Base-by-base conservation (phyloP, 768 basidiomycete genomes). In the Podaxis carcinomalis region DNA sequence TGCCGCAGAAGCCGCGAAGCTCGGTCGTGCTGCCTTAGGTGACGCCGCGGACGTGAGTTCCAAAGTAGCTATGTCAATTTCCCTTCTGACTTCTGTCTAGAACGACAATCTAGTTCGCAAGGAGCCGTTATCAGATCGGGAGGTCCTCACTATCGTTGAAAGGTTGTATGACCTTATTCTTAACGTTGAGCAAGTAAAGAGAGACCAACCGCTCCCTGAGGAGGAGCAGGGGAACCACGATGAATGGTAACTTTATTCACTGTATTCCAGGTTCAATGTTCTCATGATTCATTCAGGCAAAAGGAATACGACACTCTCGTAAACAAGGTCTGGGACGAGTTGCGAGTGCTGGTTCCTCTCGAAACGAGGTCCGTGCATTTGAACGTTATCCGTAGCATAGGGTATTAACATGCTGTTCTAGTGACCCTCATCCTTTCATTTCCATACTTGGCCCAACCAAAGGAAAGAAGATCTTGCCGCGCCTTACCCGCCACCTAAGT, bases 341-440 rank as follows among this genome's bases (percentile, higher is more conserved):
- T 96, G 27, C 80, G 87, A 66, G 92, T 98, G n/a, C 88, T 92
- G 79, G 87, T 92, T 4, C 93, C 94, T 42, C 82, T 98, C 16
- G 95, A 95, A 70, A 90, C 91, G n/a, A 95, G 94, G 95, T 93
- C 63, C 40, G 78, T 64, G 44, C n/a, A 49, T 19, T 52, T 21
- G 21, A 36, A 27, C 39, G 40, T 23, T 64, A 40, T 14, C 11
- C 11, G 19, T 14, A 21, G 23, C 47, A 21, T 10, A 50, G 42
- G 28, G 35, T 27, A 37, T 4, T 51, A 16, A 51, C 58, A 16
- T 4, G 23, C 50, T 23, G 42, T 51, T 55, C 52, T 65, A 95
- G 95, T 71, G 82, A 90, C 64, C 96, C 96, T 2, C 97, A 99
- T 76, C 97, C 97, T 1, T 98, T 99, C 77, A 87, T 99, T 65